A percentile compares a stretch with the other conserved stretches of the same genome.
phyloP scores from a whole-genome alignment of 495 filamentous ascomycete genomes.

The Penicillium parvum region DNA sequence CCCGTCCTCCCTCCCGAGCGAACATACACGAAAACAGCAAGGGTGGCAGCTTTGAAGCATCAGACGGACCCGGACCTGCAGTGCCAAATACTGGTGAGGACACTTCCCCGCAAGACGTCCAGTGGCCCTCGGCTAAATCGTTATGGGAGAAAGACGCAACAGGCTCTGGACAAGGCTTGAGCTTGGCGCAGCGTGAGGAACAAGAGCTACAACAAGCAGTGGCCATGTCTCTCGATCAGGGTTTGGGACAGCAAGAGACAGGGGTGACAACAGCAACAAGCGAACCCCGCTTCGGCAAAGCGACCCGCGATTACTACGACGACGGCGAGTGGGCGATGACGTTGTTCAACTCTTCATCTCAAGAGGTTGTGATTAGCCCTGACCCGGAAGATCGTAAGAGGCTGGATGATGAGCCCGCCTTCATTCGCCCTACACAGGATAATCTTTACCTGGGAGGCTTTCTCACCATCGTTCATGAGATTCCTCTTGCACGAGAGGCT shows the following conservation, averaged over 20 bases:
- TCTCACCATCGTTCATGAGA: constrained; percentile 75
- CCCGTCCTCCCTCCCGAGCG: constrained; percentile 65
- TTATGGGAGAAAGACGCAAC: constrained; percentile 20
- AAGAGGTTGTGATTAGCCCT: constrained; percentile 59
- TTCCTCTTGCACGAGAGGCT: constrained; percentile 74
- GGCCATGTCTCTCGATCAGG: constrained; percentile 47
- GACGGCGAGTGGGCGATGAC: constrained; percentile 75
- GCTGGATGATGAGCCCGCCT: constrained; percentile 55
- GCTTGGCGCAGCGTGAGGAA: constrained; percentile 51
- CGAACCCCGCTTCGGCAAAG: constrained; percentile 61
- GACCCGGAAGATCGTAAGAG: constrained; percentile 59
- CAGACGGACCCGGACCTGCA: constrained; percentile 4
- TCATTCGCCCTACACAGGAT: constrained; percentile 62
- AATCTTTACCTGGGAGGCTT: constrained; percentile 61
- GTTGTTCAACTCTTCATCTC: constrained; percentile 45
- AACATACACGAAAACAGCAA: constrained; percentile 40
- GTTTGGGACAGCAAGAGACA: constrained; percentile 51
- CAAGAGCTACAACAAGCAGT: constrained; percentile 56
- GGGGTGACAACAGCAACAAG: constrained; percentile 46
- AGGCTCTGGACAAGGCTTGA: constrained; percentile 39
- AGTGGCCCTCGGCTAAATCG: constrained; percentile 10
- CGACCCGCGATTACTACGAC: constrained; percentile 69
- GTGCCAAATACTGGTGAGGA: constrained; percentile 23
- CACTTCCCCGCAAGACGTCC: background rate
- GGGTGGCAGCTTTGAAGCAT: constrained; percentile 6